Conservation (phyloP, 306 rosid genomes). For the Acacia melanoxylon region DNA sequence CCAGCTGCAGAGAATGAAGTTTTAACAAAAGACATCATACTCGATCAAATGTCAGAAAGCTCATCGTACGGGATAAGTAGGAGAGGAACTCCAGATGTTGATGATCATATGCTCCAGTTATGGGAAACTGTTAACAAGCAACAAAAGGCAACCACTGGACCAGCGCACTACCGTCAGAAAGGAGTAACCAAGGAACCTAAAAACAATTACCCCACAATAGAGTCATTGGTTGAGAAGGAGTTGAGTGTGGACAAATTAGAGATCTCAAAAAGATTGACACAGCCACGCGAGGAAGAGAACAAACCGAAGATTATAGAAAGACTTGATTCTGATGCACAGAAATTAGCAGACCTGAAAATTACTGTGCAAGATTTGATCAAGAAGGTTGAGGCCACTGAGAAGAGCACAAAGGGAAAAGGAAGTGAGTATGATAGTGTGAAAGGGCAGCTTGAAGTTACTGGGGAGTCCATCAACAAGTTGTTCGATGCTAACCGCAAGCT, state of each 20-base stretch:
- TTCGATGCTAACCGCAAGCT: conserved; percentile 62
- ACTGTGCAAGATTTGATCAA: conserved; percentile 76
- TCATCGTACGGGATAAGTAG: conserved; percentile 65
- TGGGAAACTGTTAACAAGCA: conserved; percentile 77
- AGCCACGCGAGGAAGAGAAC: conserved; percentile 68
- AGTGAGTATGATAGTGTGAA: conserved; percentile 53
- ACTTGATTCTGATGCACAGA: conserved; percentile 87
- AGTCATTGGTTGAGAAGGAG: conserved; percentile 73
- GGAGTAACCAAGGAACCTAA: conserved; percentile 51
- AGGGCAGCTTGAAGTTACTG: conserved; percentile 72
- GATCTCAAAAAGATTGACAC: conserved; percentile 63
- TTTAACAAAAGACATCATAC: conserved; percentile 89
- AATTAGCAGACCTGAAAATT: conserved; percentile 88
- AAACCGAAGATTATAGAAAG: conserved; percentile 70
- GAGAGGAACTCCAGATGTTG: conserved; percentile 58
- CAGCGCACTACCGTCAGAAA: conserved; percentile 35
- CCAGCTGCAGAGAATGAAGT: conserved; percentile 74
- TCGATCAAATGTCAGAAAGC: conserved; percentile 83
- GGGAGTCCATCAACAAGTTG: conserved; percentile 66
- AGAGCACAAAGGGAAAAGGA: conserved; percentile 55
- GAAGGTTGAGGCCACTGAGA: conserved; percentile 65
- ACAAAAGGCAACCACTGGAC: conserved; percentile 32
- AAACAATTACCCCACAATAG: conserved; percentile 41
- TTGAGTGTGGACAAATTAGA: conserved; percentile 79
- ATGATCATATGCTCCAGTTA: conserved; percentile 72